A percentile compares a stretch with the other conserved stretches of the same genome.
Conservation (phyloP, 306 rosid species). For the Inga laurina region DNA sequence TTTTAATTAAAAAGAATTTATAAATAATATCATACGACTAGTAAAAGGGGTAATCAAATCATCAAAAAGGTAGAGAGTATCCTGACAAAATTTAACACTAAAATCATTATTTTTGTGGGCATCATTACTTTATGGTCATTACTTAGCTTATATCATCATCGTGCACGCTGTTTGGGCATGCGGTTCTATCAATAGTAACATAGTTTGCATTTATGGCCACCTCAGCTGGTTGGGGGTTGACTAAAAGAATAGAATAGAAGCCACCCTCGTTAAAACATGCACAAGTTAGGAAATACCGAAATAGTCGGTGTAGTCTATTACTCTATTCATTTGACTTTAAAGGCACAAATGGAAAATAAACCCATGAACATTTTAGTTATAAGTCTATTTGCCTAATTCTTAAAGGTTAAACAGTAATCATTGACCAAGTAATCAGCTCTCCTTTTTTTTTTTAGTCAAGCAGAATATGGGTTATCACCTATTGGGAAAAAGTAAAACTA, state of each 20-base stretch:
- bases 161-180: background rate
- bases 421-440: background rate
- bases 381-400: background rate
- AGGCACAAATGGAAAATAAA: background rate
- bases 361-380: background rate
- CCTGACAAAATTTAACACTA: background rate
- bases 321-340: too few species aligned
- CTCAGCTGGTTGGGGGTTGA: too few species aligned
- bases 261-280: too few species aligned
- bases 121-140: background rate
- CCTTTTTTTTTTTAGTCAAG: background rate
- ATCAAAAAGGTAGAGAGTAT: background rate
- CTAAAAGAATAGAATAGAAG: too few species aligned
- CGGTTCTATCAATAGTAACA: too few species aligned
- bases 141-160: background rate
- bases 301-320: too few species aligned
- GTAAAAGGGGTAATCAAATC: background rate
- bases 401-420: background rate
- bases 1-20: too few species aligned
- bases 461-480: background rate
- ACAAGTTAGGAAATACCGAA: too few species aligned
- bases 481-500: background rate
- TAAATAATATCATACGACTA: too few species aligned
- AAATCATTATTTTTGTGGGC: background rate
- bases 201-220: too few species aligned